Base-by-base conservation (phyloP, 2,329 filamentous ascomycete genomes). In the Colletotrichum spinosum region DNA sequence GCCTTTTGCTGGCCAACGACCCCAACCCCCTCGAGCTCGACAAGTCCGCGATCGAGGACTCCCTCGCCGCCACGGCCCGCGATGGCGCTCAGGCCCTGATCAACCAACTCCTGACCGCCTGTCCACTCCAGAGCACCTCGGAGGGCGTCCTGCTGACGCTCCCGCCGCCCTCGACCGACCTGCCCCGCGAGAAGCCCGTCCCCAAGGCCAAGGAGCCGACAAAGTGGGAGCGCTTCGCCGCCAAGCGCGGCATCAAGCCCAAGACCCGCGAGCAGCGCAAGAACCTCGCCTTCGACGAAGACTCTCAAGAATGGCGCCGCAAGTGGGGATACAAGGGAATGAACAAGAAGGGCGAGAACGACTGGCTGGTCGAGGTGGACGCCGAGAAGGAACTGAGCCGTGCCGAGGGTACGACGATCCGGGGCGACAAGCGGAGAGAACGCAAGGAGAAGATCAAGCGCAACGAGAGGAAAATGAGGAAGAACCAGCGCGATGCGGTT, bases 211-310 rank as follows among this genome's bases (percentile, higher is more conserved):
- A 94, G 81, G 84, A 90, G 62, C 91, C 91, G 71, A 98, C 95
- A 65, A 97, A 94, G 78, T 99, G 96, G 96, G 91, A 97, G 83
- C 88, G 91, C 74, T 99, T 99, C 82, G 96, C 96, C 50, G 91
- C 90, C 78, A 97, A 97, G 88, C 97, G 97, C 86, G 96, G 96
- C 60, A 98, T 99, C 81, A 92, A 92, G 82, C 89, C 90, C 79
- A 97, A 94, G 87, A 91, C 88, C 70, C 88, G 91, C 70, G 93
- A 96, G 76, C 85, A 90, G 78, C 86, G 89, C 68, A 79, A 84
- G 79, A 86, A 97, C 81, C 81, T 94, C 72, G 88, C 91, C 61
- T 98, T 90, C 78, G 93, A 98, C 78, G 92, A 97, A 79, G 88
- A 85, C 65, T 92, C 83, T 38, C 92, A 92, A 70, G 92, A 96